Conservation (phyloP, 2,329 filamentous ascomycete genomes). For the Claviceps arundinis region DNA sequence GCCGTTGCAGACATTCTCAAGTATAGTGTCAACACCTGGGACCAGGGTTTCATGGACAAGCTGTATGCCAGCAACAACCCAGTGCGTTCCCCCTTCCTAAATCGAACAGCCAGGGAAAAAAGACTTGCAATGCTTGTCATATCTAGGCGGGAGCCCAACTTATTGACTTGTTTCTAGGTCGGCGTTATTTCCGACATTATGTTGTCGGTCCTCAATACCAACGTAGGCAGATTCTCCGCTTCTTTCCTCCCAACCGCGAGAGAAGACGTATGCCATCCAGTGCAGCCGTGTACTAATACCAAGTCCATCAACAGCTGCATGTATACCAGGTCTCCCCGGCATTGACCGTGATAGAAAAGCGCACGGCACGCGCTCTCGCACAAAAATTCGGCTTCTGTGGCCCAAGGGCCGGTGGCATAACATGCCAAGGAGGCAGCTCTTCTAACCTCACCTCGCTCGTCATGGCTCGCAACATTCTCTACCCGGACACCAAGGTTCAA, state of each 20-base stretch:
- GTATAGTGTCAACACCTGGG: conserved; percentile 97
- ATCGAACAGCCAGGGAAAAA: not conserved
- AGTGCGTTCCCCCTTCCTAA: conserved; percentile 26
- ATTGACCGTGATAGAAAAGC: conserved; percentile 76
- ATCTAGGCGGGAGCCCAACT: not conserved
- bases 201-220: conserved; percentile 79
- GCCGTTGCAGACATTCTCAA: conserved; percentile 58
- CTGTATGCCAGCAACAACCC: conserved; percentile 84
- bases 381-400: conserved; percentile 63
- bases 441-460: conserved; percentile 80
- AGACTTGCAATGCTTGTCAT: not conserved
- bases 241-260: no score
- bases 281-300: not conserved
- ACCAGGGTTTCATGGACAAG: conserved; percentile 93
- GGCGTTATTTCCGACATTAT: conserved; percentile 77
- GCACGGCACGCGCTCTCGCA: conserved; percentile 60
- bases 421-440: conserved; percentile 68
- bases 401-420: conserved; percentile 58
- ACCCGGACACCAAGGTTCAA: conserved; percentile 58
- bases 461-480: conserved; percentile 76
- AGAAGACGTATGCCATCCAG: not conserved
- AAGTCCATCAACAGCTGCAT: conserved; percentile 43
- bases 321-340: conserved; percentile 90
- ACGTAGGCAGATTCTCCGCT: conserved; percentile 35
- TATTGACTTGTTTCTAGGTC: conserved; percentile 32